Percentiles rank a stretch among this genome's conserved stretches.
Conservation (phyloP, 2,329 filamentous ascomycete genomes). For the Meredithiella fracta region DNA sequence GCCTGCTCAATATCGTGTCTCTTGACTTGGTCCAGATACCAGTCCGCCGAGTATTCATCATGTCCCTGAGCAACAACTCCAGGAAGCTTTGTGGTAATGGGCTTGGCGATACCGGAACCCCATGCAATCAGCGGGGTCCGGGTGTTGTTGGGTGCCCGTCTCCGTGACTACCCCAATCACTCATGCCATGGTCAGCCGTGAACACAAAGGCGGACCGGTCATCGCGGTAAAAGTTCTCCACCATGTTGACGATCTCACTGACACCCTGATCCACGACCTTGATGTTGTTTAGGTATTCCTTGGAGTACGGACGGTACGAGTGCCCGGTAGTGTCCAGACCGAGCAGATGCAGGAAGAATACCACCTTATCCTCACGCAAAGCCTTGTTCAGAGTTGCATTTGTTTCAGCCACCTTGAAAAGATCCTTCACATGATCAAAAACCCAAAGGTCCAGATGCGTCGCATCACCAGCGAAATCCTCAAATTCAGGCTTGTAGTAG, state of each 20-base stretch:
- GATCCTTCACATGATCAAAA: conserved; percentile 76
- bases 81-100: conserved; percentile 37
- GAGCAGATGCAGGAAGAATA: conserved; percentile 89
- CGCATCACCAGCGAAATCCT: conserved; percentile 79
- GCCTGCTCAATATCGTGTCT: conserved; percentile 88
- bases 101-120: conserved; percentile 78
- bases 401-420: conserved; percentile 65
- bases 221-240: conserved; percentile 72
- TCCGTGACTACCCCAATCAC: conserved; percentile 96
- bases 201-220: conserved; percentile 88
- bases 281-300: conserved; percentile 88
- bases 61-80: conserved; percentile 54
- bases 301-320: conserved; percentile 73
- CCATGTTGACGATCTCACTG: conserved; percentile 61
- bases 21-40: conserved; percentile 63
- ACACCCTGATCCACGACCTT: conserved; percentile 87
- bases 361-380: conserved; percentile 66
- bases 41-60: conserved; percentile 80
- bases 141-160: conserved; percentile 94
- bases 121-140: conserved; percentile 82
- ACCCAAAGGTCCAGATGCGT: conserved; percentile 81
- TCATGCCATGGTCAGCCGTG: conserved; percentile 97
- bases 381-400: conserved; percentile 59
- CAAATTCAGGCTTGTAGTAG: conserved; percentile 65
- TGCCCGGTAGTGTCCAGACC: conserved; percentile 88